Percentiles rank a stretch among this genome's conserved stretches.
phyloP scores from a whole-genome alignment of 805 yeast genomes.

The Wickerhamomyces bovis region DNA sequence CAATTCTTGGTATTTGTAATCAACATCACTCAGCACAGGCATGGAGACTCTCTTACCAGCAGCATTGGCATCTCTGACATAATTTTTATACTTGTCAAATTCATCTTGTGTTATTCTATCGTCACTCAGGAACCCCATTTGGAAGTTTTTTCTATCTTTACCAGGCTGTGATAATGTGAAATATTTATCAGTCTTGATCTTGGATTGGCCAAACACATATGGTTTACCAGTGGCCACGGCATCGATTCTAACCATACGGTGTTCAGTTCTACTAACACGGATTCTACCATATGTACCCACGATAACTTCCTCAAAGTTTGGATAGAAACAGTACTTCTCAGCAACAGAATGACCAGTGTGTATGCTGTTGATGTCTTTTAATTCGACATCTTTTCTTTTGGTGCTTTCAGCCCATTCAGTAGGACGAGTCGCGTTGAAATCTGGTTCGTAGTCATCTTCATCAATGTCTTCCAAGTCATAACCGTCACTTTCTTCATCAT shows the following conservation, averaged over 20 bases:
- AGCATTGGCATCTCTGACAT: slow-evolving; percentile 51
- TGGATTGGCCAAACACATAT: slow-evolving; percentile 40
- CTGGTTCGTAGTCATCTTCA: slow-evolving; percentile 38
- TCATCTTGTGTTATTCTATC: slow-evolving; percentile 65
- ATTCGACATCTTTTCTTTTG: slow-evolving; percentile 39
- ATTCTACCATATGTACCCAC: slow-evolving; percentile 77
- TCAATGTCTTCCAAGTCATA: slow-evolving; percentile 33
- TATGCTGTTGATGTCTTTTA: slow-evolving; percentile 64
- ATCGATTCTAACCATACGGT: slow-evolving; percentile 80
- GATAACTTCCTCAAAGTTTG: slow-evolving; percentile 66
- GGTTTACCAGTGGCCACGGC: slow-evolving; percentile 50
- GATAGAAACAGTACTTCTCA: slow-evolving; percentile 72
- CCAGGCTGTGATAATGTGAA: slow-evolving; percentile 79
- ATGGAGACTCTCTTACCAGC: slow-evolving; percentile 29
- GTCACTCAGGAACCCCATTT: slow-evolving; percentile 77
- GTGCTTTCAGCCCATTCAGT: slow-evolving; percentile 44
- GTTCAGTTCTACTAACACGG: slow-evolving; percentile 63
- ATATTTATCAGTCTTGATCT: slow-evolving; percentile 44
- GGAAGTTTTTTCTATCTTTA: slow-evolving; percentile 64
- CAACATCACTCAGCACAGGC: slow-evolving; percentile 61
- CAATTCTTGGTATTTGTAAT: slow-evolving; percentile 58
- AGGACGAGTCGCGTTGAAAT: slow-evolving; percentile 33
- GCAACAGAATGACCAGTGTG: slow-evolving; percentile 75
- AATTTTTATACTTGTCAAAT: slow-evolving; percentile 59
- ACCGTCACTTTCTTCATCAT: slow-evolving; percentile 33